phyloP scores from a whole-genome alignment of 225 moss, liverwort and hornwort species.

The Rhytidiadelphus loreus region DNA sequence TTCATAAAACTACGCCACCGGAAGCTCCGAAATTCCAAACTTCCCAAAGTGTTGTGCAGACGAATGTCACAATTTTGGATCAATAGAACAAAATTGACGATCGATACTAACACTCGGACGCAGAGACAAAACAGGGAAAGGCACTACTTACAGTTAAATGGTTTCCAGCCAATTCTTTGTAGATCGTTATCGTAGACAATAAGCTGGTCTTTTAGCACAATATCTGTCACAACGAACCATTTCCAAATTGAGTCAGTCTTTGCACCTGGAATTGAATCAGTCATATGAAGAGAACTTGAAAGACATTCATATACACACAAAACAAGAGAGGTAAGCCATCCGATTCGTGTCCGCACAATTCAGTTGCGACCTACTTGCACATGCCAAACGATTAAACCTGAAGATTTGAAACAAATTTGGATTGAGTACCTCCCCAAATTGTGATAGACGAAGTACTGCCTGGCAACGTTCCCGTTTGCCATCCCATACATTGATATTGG shows the following conservation, averaged over 20 bases:
- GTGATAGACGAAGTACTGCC: background rate
- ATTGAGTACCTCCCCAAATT: background rate
- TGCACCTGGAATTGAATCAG: background rate
- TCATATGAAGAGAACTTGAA: background rate
- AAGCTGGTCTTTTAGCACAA: slow-evolving; percentile 55
- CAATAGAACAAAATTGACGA: background rate
- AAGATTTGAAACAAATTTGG: background rate
- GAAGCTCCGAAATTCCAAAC: background rate
- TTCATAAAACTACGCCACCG: background rate
- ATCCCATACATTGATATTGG: background rate
- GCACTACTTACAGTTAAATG: slow-evolving; percentile 36
- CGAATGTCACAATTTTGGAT: background rate
- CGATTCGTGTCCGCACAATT: background rate
- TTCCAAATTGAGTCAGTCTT: background rate
- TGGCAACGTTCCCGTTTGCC: background rate
- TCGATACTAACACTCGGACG: background rate
- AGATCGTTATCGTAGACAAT: slow-evolving; percentile 38
- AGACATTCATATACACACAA: background rate
- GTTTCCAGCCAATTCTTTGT: slow-evolving; percentile 37
- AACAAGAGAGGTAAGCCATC: background rate
- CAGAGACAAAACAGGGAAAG: background rate
- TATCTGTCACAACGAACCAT: slow-evolving; percentile 14
- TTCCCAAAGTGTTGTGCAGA: too few relatives aligned
- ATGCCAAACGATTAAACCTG: background rate
- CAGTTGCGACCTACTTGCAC: background rate